Evolutionary conservation across 805 yeast species (phyloP).

Genomic region (Pichia exigua): DNA sequence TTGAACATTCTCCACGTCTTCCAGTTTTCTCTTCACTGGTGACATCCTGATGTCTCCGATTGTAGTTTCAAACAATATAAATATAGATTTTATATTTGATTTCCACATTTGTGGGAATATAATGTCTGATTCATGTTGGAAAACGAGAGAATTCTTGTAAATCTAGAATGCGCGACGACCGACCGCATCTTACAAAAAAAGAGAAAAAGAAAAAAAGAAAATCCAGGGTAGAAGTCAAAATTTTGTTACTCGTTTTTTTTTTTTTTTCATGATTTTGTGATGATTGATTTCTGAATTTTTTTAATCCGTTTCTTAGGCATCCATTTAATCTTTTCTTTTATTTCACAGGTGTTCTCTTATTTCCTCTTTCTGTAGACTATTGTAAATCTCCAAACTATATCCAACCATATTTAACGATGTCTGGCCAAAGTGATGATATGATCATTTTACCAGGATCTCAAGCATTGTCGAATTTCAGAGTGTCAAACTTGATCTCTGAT

Average conservation of each 20-base stretch:
- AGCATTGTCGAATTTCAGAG: conserved; percentile 84
- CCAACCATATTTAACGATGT: conserved; percentile 1
- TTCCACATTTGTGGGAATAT: not conserved
- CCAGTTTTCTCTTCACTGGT: conserved; percentile 1
- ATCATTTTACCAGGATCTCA: conserved; percentile 75
- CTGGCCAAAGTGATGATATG: conserved; percentile 22
- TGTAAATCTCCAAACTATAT: not conserved
- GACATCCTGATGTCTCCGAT: not conserved
- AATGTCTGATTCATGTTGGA: not conserved
- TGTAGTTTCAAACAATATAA: not conserved
- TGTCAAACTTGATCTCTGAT: conserved; percentile 60
- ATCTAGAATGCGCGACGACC: not conserved
- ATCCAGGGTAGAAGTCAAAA: not conserved
- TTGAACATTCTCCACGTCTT: not conserved
- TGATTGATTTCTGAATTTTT: not conserved
- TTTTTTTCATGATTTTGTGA: not conserved
- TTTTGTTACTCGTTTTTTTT: not conserved
- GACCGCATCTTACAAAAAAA: not conserved
- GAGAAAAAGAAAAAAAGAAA: no score
- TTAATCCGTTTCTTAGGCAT: not conserved
- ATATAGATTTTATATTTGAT: not conserved
- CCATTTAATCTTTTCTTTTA: not conserved
- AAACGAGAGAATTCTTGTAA: not conserved
- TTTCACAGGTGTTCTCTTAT: not conserved
- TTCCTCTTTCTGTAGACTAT: not conserved